Base-by-base conservation (phyloP, 176 grass and related monocot species). In the Oryza coarctata region DNA sequence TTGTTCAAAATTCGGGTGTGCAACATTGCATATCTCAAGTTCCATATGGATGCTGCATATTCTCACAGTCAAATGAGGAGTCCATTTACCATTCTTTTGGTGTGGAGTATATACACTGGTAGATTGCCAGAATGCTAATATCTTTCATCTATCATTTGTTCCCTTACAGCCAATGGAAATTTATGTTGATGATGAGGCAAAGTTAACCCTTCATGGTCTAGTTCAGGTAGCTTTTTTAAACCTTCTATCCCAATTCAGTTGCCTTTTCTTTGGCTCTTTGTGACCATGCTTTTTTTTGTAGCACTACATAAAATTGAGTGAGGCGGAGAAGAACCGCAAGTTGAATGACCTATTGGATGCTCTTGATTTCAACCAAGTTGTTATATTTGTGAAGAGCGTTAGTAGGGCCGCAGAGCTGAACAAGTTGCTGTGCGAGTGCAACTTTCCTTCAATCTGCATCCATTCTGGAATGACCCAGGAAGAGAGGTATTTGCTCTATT, bases 151-250 rank as follows among this genome's bases (percentile, higher is more conserved):
- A 86, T 66, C 77, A 70, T 94, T 94, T 99, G 69, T 98, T 92
- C 84, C 83, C 85, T 90, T 99, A 83, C 97, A 99, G 97, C 97
- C 97, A 1, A 99, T 99, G 97, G 97, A 99, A 96, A 96, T 99
- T 89, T 99, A 99, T 92, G 97, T 99, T 45, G 97, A 99, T 27
- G 97, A 99, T 90, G 97, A 99, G 88, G 97, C 97, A 49, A 99
- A 99, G 73, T 75, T 99, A 71, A 99, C 97, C 43, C 91, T 99
- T 69, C 97, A 99, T 86, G 97, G 97, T 72, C 86, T 99, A 72
- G 97, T 99, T 80, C 97, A 99, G 97, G 97, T 99, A 78, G 12
- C 40, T 60, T 71, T 4, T 13, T 33, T 1, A 9, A 6, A 6
- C 23, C 6, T 33, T 10, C 47, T 28, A 15, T 30, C 6, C 40